Evolutionary conservation across 148 eudicot genomes (phyloP).

Genomic region (Camellia granthamiana): DNA sequence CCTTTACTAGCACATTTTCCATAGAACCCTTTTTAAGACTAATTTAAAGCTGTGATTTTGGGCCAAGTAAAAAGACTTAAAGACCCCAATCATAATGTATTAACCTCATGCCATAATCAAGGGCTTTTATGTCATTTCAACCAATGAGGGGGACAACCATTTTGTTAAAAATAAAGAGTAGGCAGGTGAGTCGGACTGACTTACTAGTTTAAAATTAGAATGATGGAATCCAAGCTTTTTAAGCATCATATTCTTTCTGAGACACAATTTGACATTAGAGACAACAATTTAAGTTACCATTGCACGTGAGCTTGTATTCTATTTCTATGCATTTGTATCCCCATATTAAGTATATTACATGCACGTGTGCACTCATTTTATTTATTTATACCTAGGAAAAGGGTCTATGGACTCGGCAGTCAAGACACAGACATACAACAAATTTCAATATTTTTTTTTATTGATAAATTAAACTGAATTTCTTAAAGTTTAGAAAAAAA

Average conservation of each 20-base stretch:
- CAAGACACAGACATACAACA: background rate
- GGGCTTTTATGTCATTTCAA: background rate
- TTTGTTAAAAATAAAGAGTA: background rate
- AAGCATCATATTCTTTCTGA: conserved; percentile 13
- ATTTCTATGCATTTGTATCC: too few relatives aligned
- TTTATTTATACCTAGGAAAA: conserved; percentile 7
- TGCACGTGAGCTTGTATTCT: conserved; percentile 19
- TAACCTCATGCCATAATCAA: background rate
- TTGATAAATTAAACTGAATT: too few relatives aligned
- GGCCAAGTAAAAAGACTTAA: conserved; percentile 3
- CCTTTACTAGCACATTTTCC: background rate
- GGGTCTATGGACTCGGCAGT: background rate
- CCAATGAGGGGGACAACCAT: background rate
- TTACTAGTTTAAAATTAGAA: background rate
- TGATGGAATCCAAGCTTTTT: conserved; percentile 13
- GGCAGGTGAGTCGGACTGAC: background rate
- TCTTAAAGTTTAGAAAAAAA: too few relatives aligned
- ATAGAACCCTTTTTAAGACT: background rate
- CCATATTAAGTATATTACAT: background rate
- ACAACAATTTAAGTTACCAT: conserved; percentile 11
- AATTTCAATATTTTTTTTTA: background rate
- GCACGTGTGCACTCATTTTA: conserved; percentile 11
- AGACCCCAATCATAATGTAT: background rate
- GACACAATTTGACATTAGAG: conserved; percentile 17
- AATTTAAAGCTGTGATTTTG: background rate